Evolutionary conservation across 2,329 filamentous ascomycete genomes (phyloP).

Genomic region (Didymella keratinophila): DNA sequence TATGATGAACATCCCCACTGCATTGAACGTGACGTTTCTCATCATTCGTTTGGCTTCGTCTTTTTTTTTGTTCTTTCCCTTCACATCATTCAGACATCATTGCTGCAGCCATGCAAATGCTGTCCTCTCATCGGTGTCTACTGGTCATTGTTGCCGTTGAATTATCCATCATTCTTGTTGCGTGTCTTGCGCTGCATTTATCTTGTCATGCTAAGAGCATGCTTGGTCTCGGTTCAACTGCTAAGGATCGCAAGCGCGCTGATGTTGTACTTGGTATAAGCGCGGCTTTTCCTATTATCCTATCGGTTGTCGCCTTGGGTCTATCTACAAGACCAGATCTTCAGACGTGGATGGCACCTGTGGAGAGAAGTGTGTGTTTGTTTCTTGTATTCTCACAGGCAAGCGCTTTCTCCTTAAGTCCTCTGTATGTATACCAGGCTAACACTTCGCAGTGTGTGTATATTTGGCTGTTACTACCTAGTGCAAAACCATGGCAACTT

Average conservation of each 20-base stretch:
- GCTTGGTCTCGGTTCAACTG: neutral
- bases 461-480: neutral
- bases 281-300: neutral
- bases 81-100: neutral
- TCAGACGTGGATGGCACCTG: neutral
- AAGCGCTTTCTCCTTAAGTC: neutral
- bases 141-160: neutral
- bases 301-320: neutral
- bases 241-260: neutral
- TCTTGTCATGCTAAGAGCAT: neutral
- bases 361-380: neutral
- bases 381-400: neutral
- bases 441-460: neutral
- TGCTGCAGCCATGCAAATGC: neutral
- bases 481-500: neutral
- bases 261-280: neutral
- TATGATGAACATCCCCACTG: neutral
- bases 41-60: neutral
- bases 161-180: neutral
- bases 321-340: neutral
- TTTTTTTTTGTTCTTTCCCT: neutral
- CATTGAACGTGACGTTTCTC: neutral
- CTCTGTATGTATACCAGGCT: neutral
- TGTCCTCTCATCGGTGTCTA: neutral
- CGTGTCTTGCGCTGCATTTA: neutral